Conservation (phyloP, 1,284 basidiomycete species). For the Xanthoconium separans region DNA sequence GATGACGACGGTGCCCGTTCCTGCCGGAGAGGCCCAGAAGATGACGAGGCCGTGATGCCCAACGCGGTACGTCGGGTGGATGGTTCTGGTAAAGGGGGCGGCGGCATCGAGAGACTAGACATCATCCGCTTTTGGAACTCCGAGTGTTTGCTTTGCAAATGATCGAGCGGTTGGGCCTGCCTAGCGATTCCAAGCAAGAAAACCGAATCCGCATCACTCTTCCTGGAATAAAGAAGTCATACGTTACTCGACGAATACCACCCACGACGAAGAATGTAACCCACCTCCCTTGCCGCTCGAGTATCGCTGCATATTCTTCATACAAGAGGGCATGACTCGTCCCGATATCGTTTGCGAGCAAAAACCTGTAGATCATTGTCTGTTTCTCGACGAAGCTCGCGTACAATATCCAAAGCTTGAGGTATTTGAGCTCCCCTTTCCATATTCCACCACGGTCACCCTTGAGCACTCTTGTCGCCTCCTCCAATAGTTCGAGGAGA, state of each 20-base stretch:
- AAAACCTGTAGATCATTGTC: constrained; percentile 78
- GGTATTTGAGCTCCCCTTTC: constrained; percentile 76
- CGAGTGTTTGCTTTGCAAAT: constrained; percentile 69
- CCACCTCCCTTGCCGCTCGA: constrained; percentile 74
- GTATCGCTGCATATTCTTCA: constrained; percentile 84
- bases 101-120: constrained; percentile 40
- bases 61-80: constrained; percentile 37
- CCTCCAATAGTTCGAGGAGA: constrained; percentile 78
- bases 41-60: constrained; percentile 32
- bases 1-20: constrained; percentile 24
- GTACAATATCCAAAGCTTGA: constrained; percentile 93
- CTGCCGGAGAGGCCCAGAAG: constrained; percentile 23
- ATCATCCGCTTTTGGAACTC: constrained; percentile 86
- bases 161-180: constrained; percentile 72
- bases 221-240: constrained; percentile 44
- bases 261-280: constrained; percentile 4
- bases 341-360: constrained; percentile 89
- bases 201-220: constrained; percentile 82
- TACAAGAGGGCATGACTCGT: constrained; percentile 81
- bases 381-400: constrained; percentile 76
- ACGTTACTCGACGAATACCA: constrained; percentile 3
- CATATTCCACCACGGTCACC: constrained; percentile 64
- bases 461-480: constrained; percentile 75
- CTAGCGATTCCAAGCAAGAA: constrained; percentile 87
- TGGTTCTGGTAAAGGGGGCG: constrained; percentile 32